A percentile compares a stretch with the other conserved stretches of the same genome.
Conservation (phyloP, 352 stramenopile species). For the Globisporangium mamillatum region DNA sequence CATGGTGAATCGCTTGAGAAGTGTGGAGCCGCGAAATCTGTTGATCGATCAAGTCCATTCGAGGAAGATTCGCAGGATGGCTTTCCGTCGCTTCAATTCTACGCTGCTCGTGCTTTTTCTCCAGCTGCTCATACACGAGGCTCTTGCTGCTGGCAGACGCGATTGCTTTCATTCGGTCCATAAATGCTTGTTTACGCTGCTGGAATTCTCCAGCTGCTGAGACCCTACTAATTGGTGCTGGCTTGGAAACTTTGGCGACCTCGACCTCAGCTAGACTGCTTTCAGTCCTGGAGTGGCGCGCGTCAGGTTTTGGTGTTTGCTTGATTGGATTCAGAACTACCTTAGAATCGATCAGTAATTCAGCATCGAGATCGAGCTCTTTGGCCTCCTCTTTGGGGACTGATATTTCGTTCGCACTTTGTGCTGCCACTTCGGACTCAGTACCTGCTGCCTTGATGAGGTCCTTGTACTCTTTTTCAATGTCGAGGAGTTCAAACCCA, state of each 20-base stretch:
- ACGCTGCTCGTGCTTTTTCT: constrained; percentile 43
- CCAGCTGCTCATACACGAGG: constrained; percentile 69
- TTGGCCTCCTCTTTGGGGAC: neutral
- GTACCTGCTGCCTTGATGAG: constrained; percentile 4
- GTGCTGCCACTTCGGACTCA: neutral
- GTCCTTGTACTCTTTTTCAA: constrained; percentile 31
- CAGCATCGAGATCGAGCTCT: constrained; percentile 34
- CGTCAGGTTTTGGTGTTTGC: neutral
- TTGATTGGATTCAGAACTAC: neutral
- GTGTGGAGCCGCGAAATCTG: constrained; percentile 30
- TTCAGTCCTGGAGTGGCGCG: neutral
- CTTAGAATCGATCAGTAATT: constrained; percentile 14
- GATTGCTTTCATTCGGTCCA: constrained; percentile 74
- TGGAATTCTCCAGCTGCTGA: constrained; percentile 56
- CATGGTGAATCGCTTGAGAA: constrained; percentile 36
- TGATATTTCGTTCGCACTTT: neutral
- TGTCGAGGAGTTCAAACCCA: constrained; percentile 69
- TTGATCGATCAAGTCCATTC: constrained; percentile 24
- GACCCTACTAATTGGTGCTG: neutral
- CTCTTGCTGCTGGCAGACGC: constrained; percentile 61
- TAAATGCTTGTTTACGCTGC: constrained; percentile 64
- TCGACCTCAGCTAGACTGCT: neutral
- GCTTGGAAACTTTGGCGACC: neutral
- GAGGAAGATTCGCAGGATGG: constrained; percentile 5
- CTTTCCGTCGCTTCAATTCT: constrained; percentile 9